These are phyloP conservation scores for Capronia epimyces DNA, from an alignment of 2,329 filamentous ascomycete genomes.

Conservation along the genomic window DNA sequence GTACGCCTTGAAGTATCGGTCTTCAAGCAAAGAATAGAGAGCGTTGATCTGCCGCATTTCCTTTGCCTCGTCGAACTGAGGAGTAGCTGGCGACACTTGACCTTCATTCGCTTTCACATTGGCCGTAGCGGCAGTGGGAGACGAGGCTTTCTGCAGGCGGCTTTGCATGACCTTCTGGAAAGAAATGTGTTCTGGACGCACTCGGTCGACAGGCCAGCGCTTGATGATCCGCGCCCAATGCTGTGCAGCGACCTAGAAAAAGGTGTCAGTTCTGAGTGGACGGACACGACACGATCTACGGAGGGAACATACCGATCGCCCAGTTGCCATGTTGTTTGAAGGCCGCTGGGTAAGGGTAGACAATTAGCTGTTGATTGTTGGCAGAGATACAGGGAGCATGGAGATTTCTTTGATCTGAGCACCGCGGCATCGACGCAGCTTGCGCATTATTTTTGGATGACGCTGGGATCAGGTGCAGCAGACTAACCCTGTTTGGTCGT, in stretches of 20 bases:
- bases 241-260: slow-evolving; percentile 30
- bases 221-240: slow-evolving; percentile 41
- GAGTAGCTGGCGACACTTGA: slow-evolving; percentile 18
- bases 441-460: slow-evolving; percentile 3
- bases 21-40: slow-evolving; percentile 55
- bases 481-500: neutral
- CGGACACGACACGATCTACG: neutral
- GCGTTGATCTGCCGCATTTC: slow-evolving; percentile 52
- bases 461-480: neutral
- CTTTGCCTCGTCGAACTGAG: slow-evolving; percentile 29
- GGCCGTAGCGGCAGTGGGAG: slow-evolving; percentile 12
- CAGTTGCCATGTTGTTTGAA: slow-evolving; percentile 27
- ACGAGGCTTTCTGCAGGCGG: slow-evolving; percentile 19
- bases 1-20: slow-evolving; percentile 51
- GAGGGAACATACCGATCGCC: slow-evolving; percentile 30
- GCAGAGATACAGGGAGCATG: slow-evolving; percentile 10
- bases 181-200: slow-evolving; percentile 43
- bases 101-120: slow-evolving; percentile 24
- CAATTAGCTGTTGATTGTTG: slow-evolving; percentile 5
- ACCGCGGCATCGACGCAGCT: neutral
- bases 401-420: slow-evolving; percentile 3
- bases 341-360: neutral
- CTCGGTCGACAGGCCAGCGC: slow-evolving; percentile 42
- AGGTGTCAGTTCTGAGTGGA: neutral
- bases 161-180: slow-evolving; percentile 35